These are phyloP conservation scores for Coelastrella sp. DNA, from an alignment of 139 green algal species.

Conservation along the genomic window DNA sequence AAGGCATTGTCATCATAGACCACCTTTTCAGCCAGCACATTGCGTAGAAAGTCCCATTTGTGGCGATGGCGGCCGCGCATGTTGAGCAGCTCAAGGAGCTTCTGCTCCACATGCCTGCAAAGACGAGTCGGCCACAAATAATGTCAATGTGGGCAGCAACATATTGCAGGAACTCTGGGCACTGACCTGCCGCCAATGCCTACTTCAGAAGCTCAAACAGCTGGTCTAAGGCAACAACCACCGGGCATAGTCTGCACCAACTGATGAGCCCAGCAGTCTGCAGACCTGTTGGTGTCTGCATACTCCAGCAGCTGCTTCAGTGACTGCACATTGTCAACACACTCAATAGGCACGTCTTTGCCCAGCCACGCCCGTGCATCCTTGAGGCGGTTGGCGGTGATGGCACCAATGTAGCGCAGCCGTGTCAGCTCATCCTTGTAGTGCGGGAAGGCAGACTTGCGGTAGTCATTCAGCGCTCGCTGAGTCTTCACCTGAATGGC, in stretches of 20 bases:
- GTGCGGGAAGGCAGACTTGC: slow-evolving; percentile 70
- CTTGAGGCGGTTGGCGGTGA: slow-evolving; percentile 64
- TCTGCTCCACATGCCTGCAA: slow-evolving; percentile 58
- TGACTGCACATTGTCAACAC: slow-evolving; percentile 57
- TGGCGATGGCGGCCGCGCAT: slow-evolving; percentile 70
- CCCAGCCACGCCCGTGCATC: slow-evolving; percentile 46
- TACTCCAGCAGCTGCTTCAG: slow-evolving; percentile 67
- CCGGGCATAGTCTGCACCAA: not conserved
- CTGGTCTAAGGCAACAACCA: not conserved
- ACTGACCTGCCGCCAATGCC: not conserved
- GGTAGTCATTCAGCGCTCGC: slow-evolving; percentile 72
- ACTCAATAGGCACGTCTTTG: slow-evolving; percentile 53
- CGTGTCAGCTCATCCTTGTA: slow-evolving; percentile 67
- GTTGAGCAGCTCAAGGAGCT: slow-evolving; percentile 73
- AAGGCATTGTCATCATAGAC: slow-evolving; percentile 67
- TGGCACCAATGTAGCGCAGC: slow-evolving; percentile 67
- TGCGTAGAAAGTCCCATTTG: slow-evolving; percentile 70
- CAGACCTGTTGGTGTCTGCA: slow-evolving; percentile 60
- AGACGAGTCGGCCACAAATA: not conserved
- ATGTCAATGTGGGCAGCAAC: not conserved
- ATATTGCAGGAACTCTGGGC: not conserved
- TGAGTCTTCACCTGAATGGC: slow-evolving; percentile 69
- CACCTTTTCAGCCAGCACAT: slow-evolving; percentile 61
- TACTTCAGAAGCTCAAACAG: not conserved
- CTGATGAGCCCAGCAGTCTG: not conserved